These are phyloP conservation scores for Suillus clintonianus DNA, from an alignment of 768 basidiomycete species.

Conservation along the genomic window DNA sequence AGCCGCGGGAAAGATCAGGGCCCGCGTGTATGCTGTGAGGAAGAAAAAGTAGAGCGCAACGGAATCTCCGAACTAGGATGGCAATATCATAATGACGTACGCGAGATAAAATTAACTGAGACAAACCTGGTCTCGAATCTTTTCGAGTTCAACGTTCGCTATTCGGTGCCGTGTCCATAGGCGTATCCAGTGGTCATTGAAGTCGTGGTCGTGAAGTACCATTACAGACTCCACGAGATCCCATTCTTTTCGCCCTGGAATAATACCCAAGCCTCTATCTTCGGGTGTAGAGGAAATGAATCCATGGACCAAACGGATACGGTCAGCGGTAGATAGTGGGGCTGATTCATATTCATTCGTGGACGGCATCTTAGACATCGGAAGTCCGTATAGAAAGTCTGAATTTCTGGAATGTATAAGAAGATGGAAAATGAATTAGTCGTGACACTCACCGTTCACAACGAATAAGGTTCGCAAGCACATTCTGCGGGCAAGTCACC, in stretches of 20 bases:
- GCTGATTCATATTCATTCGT: slow-evolving; percentile 43
- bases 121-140: slow-evolving; percentile 71
- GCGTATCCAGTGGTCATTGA: slow-evolving; percentile 79
- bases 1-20: slow-evolving; percentile 73
- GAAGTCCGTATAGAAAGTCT: slow-evolving; percentile 77
- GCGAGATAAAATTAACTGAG: neutral
- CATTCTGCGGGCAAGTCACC: slow-evolving; percentile 64
- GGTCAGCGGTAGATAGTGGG: slow-evolving; percentile 65
- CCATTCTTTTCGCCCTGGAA: slow-evolving; percentile 73
- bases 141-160: slow-evolving; percentile 63
- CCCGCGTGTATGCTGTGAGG: slow-evolving; percentile 79
- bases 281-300: slow-evolving; percentile 66
- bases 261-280: slow-evolving; percentile 88
- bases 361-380: slow-evolving; percentile 48
- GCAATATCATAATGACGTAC: neutral
- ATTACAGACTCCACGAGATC: slow-evolving; percentile 79
- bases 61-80: slow-evolving; percentile 69
- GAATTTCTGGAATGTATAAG: slow-evolving; percentile 48
- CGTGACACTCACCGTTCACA: slow-evolving; percentile 65
- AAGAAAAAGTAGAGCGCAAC: slow-evolving; percentile 90
- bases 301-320: slow-evolving; percentile 75
- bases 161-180: slow-evolving; percentile 70
- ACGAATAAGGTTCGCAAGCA: slow-evolving; percentile 65
- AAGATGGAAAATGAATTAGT: neutral
- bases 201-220: slow-evolving; percentile 80